Evolutionary conservation across 768 basidiomycete genomes (phyloP).

Genomic region (Fomitopsis serialis): DNA sequence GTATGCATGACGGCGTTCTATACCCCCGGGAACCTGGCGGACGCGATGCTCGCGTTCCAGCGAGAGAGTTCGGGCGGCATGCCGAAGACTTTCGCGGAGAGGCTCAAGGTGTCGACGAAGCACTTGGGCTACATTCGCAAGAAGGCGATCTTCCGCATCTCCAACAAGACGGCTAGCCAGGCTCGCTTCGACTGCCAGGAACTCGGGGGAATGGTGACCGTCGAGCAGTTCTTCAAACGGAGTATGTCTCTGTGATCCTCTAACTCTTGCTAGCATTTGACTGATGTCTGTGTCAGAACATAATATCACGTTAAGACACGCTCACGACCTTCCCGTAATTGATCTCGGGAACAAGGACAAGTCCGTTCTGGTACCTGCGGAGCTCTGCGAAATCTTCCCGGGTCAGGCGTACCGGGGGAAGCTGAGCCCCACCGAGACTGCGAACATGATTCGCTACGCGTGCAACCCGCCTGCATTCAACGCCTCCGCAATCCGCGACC

Average conservation of each 20-base stretch:
- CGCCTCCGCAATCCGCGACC: constrained; percentile 47
- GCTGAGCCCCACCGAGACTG: constrained; percentile 55
- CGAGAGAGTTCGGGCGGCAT: constrained; percentile 36
- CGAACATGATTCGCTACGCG: constrained; percentile 66
- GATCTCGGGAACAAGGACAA: constrained; percentile 26
- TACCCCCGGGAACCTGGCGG: constrained; percentile 55
- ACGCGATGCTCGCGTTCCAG: constrained; percentile 47
- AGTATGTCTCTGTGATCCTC: constrained; percentile 39
- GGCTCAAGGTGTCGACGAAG: constrained; percentile 49
- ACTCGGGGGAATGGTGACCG: constrained; percentile 46
- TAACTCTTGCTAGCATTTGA: not conserved
- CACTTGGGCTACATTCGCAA: constrained; percentile 54
- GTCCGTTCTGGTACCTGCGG: constrained; percentile 52
- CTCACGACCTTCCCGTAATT: constrained; percentile 31
- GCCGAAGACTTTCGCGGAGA: constrained; percentile 43
- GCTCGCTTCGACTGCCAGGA: constrained; percentile 54
- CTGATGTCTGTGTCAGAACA: constrained; percentile 42
- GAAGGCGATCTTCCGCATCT: constrained; percentile 29
- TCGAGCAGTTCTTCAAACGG: constrained; percentile 56
- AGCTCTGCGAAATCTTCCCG: constrained; percentile 60
- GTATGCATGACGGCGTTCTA: constrained; percentile 52
- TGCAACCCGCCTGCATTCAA: constrained; percentile 59
- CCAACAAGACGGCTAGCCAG: constrained; percentile 13
- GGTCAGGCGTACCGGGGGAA: constrained; percentile 58
- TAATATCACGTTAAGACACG: constrained; percentile 40